phyloP scores from a whole-genome alignment of 2,329 filamentous ascomycete genomes.

The Fusarium udum region DNA sequence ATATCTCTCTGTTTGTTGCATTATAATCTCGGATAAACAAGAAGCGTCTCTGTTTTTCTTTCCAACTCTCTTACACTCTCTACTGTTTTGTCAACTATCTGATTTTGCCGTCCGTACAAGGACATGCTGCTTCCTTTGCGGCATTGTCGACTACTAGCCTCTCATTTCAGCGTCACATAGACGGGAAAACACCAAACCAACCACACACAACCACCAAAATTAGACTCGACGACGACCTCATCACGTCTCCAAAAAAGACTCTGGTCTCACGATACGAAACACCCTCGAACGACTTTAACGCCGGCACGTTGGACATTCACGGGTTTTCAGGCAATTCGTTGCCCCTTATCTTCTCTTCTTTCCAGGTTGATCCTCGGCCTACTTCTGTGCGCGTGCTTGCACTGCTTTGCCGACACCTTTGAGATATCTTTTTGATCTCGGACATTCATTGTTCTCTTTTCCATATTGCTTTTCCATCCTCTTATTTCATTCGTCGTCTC shows the following conservation, averaged over 20 bases:
- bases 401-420: constrained; percentile 39
- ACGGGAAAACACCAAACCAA: not conserved
- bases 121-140: constrained; percentile 42
- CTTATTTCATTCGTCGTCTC: constrained; percentile 16
- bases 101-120: constrained; percentile 26
- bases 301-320: constrained; percentile 41
- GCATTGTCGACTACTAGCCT: constrained; percentile 41
- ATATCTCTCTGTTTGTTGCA: constrained; percentile 24
- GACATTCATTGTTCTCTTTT: constrained; percentile 33
- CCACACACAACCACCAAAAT: constrained; percentile 16
- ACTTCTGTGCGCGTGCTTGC: constrained; percentile 48
- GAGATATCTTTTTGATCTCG: constrained; percentile 31
- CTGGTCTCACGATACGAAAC: constrained; percentile 17
- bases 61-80: constrained; percentile 20
- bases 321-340: constrained; percentile 39
- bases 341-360: constrained; percentile 42
- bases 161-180: constrained; percentile 42
- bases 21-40: constrained; percentile 18
- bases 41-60: constrained; percentile 35
- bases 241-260: constrained; percentile 1
- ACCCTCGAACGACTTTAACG: constrained; percentile 31
- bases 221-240: constrained; percentile 25
- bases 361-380: constrained; percentile 68
- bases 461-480: constrained; percentile 3
- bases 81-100: constrained; percentile 13